phyloP scores from a whole-genome alignment of 2,329 filamentous ascomycete species.

The Leptodontidium sp. region DNA sequence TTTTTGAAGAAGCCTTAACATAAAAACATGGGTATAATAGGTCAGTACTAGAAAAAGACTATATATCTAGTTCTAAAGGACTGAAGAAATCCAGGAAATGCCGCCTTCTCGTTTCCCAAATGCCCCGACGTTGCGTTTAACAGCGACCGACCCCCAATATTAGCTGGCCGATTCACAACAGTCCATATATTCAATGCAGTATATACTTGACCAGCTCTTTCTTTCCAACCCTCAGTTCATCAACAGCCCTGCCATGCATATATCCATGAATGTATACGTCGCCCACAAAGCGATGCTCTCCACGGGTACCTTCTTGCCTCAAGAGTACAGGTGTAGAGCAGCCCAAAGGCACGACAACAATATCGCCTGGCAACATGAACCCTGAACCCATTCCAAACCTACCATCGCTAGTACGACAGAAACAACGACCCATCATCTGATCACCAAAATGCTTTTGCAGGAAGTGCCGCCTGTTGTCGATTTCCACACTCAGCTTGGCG shows the following conservation, averaged over 20 bases:
- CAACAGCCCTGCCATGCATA: constrained; percentile 8
- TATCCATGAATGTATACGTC: constrained; percentile 4
- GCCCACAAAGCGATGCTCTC: constrained; percentile 13
- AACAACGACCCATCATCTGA: constrained; percentile 15
- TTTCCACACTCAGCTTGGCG: neutral
- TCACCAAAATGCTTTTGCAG: constrained; percentile 9
- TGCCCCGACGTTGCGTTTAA: no score
- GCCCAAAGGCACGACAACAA: neutral
- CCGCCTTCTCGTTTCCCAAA: no score
- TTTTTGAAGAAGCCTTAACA: no score
- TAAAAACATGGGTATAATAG: no score
- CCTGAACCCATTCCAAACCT: constrained; percentile 10
- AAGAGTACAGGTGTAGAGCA: constrained; percentile 11
- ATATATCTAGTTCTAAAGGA: no score
- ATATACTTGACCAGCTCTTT: neutral
- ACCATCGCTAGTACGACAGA: neutral
- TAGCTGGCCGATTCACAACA: no score
- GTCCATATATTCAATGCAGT: neutral
- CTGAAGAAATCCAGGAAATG: no score
- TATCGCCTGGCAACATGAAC: constrained; percentile 5
- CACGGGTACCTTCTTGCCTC: neutral
- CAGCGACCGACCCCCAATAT: no score
- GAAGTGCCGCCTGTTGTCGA: neutral
- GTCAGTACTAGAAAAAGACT: no score
- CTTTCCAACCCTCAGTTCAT: constrained; percentile 1